Evolutionary conservation across 2,329 filamentous ascomycete genomes (phyloP).

Genomic region (Harringtonia lauricola): DNA sequence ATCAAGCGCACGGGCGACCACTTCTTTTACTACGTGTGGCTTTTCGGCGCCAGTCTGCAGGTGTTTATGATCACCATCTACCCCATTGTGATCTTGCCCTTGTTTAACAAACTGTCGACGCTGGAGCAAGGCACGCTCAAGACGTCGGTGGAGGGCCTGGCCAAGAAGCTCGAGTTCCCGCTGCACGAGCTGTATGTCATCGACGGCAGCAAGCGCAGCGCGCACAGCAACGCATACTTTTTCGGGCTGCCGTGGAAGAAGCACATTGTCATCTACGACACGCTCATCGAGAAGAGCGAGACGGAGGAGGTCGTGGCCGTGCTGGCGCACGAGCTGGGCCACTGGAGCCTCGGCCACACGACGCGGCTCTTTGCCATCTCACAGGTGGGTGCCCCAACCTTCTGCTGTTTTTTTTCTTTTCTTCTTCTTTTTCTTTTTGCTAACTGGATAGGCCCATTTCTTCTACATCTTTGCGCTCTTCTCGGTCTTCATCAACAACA

Average conservation of each 20-base stretch:
- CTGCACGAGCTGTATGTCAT: constrained; percentile 91
- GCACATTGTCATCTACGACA: constrained; percentile 99
- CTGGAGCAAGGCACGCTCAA: constrained; percentile 82
- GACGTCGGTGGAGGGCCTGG: constrained; percentile 74
- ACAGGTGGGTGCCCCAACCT: constrained; percentile 42
- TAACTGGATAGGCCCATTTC: constrained; percentile 58
- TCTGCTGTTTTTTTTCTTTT: not conserved
- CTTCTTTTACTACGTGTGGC: constrained; percentile 98
- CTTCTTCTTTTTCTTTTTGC: not conserved
- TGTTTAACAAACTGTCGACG: constrained; percentile 98
- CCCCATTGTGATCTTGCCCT: constrained; percentile 81
- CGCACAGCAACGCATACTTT: constrained; percentile 86
- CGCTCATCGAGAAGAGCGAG: constrained; percentile 88
- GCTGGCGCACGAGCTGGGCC: constrained; percentile 85
- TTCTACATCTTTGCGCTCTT: constrained; percentile 97
- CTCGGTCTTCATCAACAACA: constrained; percentile 94
- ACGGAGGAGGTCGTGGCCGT: constrained; percentile 90
- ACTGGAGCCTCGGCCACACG: constrained; percentile 95
- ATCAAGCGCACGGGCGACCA: constrained; percentile 85
- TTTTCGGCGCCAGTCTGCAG: constrained; percentile 82
- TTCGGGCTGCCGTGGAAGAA: constrained; percentile 99
- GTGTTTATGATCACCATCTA: constrained; percentile 94
- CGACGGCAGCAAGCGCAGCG: constrained; percentile 78
- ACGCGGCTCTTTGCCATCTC: constrained; percentile 82
- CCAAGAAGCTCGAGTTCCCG: constrained; percentile 77